Evolutionary conservation across 2,329 filamentous ascomycete genomes (phyloP).

Genomic region (Penicillium sp.): DNA sequence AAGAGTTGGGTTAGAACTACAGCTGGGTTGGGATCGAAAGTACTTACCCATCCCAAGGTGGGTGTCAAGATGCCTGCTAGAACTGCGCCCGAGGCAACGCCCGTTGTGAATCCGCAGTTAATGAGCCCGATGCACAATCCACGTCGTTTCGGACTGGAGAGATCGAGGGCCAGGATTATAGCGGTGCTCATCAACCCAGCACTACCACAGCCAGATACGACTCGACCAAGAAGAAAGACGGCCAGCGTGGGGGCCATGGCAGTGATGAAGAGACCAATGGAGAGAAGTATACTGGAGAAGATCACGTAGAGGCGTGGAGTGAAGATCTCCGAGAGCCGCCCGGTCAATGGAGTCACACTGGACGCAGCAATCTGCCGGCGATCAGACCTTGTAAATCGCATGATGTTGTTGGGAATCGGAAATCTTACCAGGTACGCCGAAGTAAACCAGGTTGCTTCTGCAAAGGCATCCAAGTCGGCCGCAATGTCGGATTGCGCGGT

Average conservation of each 20-base stretch:
- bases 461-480: conserved; percentile 73
- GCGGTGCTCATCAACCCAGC: conserved; percentile 74
- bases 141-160: conserved; percentile 68
- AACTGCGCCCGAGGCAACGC: conserved; percentile 72
- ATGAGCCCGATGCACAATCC: conserved; percentile 75
- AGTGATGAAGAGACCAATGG: conserved; percentile 67
- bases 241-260: conserved; percentile 63
- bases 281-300: conserved; percentile 62
- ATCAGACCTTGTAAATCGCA: background rate
- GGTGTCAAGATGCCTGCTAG: conserved; percentile 69
- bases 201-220: conserved; percentile 69
- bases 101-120: conserved; percentile 73
- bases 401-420: background rate
- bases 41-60: conserved; percentile 69
- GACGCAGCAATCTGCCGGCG: conserved; percentile 57
- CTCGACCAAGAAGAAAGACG: conserved; percentile 70
- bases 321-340: conserved; percentile 75
- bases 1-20: background rate
- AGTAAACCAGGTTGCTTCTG: conserved; percentile 78
- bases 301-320: conserved; percentile 69
- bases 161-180: conserved; percentile 76
- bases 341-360: conserved; percentile 69
- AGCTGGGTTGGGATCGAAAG: background rate
- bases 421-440: conserved; percentile 67
- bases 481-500: conserved; percentile 80